Evolutionary conservation across 2,329 filamentous ascomycete species (phyloP), one percentile per base, ranked within the genome.

Genomic region (Xylaria digitata): DNA sequence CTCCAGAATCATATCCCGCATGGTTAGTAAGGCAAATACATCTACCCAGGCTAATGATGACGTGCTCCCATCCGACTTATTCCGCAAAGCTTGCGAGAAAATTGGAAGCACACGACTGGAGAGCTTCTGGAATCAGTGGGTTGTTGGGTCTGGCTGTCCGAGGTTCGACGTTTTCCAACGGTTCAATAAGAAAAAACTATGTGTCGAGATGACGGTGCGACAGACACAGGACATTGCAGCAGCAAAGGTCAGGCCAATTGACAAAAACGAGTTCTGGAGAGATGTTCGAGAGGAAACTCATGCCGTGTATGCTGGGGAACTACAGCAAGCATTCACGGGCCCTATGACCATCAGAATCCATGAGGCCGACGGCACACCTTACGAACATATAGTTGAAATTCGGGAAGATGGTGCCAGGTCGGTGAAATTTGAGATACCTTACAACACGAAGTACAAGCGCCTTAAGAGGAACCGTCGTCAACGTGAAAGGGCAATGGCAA

Each of bases 371-470:
- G 96, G 96, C 9, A 98, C 96, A 0, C 96, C 96, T 2, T 99
- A 99, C 76, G 96, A 99, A 77, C 96, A 99, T 76, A 97, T 97
- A 69, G 90, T 98, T 37, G 93, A 97, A 74, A 97, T 99, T 76
- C 94, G 94, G 67, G 94, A 97, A 72, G 90, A 91, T 32, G 87
- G 89, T 15, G 92, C 92, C 2, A 93, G 91, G 72, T 83, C 82
- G 1, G 85, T 85, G 26, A 96, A 92, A 76, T 92, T 98, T 66
- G 94, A 97, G 69, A 97, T 99, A 67, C 94, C 95, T 0, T 99
- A 99, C 81, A 98, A 98, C 75, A 99, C 96, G 0, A 99, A 99
- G 78, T 99, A 99, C 82, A 99, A 98, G 82, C 90, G 96, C 8
- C 85, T 99, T 2, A 99, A 99, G 83, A 86, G 94, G 53, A 97